Conservation (phyloP, 768 basidiomycete species). For the Boletus rufocinnamomeus region DNA sequence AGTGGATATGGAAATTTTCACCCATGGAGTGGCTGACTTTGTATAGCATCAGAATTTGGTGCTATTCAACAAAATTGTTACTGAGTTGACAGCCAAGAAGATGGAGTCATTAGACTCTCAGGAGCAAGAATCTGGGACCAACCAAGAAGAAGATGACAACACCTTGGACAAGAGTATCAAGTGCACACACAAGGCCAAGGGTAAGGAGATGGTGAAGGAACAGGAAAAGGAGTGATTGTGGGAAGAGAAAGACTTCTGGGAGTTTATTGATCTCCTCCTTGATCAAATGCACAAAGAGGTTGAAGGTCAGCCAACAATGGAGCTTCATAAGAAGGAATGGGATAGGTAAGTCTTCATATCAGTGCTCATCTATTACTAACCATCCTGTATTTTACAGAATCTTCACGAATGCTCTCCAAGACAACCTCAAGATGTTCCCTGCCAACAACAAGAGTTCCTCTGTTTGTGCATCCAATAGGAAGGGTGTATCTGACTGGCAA, state of each 20-base stretch:
- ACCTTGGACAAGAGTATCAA: no score
- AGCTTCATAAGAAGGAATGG: neutral
- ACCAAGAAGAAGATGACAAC: neutral
- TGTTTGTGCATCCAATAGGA: no score
- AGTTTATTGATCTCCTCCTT: neutral
- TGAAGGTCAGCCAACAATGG: neutral
- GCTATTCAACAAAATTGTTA: neutral
- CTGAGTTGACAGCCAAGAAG: neutral
- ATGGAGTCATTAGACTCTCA: neutral
- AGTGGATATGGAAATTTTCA: rapidly evolving
- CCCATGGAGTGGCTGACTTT: neutral
- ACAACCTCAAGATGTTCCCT: neutral
- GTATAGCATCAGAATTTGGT: neutral
- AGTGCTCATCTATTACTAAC: no score
- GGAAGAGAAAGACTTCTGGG: neutral
- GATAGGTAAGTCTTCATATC: neutral
- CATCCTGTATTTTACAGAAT: neutral
- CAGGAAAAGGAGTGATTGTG: no score
- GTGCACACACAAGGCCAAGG: no score
- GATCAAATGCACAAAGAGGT: neutral
- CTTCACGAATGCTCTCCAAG: neutral
- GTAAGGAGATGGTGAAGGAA: neutral
- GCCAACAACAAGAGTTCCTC: neutral
- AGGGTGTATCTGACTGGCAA: no score
- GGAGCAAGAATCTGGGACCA: neutral